These are phyloP conservation scores for Barnettozyma siamensis DNA, from an alignment of 805 yeast species.

Conservation along the genomic window DNA sequence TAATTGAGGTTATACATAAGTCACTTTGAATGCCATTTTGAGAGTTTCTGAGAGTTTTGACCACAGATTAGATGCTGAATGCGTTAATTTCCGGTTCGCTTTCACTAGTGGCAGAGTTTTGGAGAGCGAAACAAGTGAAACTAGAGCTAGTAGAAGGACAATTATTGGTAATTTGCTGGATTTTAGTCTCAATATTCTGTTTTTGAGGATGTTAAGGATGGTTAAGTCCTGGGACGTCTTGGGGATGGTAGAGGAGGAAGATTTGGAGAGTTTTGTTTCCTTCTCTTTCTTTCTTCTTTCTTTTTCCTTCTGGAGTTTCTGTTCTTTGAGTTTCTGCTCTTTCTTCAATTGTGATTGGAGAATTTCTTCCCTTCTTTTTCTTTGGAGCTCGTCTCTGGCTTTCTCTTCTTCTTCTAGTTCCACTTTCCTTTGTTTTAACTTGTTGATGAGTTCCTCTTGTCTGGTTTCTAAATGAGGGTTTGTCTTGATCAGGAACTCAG, in stretches of 20 bases:
- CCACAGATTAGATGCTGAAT: slow-evolving; percentile 11
- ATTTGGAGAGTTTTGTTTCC: not conserved
- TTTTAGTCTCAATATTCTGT: slow-evolving; percentile 7
- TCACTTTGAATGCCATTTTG: slow-evolving; percentile 24
- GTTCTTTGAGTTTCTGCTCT: slow-evolving; percentile 14
- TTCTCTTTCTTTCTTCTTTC: slow-evolving; percentile 4
- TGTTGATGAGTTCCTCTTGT: slow-evolving; percentile 11
- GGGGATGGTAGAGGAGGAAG: not conserved
- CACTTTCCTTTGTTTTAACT: slow-evolving; percentile 7
- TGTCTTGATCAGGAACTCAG: slow-evolving; percentile 17
- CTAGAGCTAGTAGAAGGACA: slow-evolving; percentile 11
- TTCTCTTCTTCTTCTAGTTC: slow-evolving; percentile 12
- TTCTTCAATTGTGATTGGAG: slow-evolving; percentile 9
- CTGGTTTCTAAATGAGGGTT: slow-evolving; percentile 15
- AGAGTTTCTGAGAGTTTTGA: slow-evolving; percentile 12
- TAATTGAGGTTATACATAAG: slow-evolving; percentile 16
- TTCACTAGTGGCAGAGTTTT: slow-evolving; percentile 9
- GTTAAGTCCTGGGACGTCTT: slow-evolving; percentile 1
- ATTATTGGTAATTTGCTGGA: slow-evolving; percentile 6
- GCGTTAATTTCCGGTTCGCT: slow-evolving; percentile 12
- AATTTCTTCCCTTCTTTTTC: slow-evolving; percentile 9
- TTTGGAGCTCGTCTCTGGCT: slow-evolving; percentile 8
- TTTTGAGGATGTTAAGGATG: slow-evolving; percentile 15
- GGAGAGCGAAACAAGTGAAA: slow-evolving; percentile 12
- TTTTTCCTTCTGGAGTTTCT: slow-evolving; percentile 7